Base-by-base conservation (phyloP, 2,329 filamentous ascomycete genomes). In the Lachnellula willkommii region DNA sequence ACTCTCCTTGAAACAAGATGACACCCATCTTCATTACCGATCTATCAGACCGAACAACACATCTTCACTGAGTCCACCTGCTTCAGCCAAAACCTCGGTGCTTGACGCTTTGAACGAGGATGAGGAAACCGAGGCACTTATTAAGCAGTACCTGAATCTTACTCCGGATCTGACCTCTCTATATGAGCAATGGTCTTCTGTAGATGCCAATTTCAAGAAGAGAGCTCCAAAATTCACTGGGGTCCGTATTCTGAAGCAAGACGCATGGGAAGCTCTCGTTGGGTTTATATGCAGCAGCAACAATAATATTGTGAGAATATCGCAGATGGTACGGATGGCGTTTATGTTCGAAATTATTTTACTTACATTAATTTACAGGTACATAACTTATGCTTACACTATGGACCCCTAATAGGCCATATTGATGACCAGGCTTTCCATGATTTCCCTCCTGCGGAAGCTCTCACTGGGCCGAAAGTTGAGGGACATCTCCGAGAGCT, bases 281-380 rank as follows among this genome's bases (percentile, higher is more conserved):
- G 87, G 88, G 55, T 99, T 99, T 72, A 99, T 99, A 61, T 99
- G 94, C 78, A 96, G 92, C 73, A 96, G 91, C 73, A 99, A 99
- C 74, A 99, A 99, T 74, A 96, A 99, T 70, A 99, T 99, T 58
- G 81, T 86, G 2, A 84, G 94, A 40, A 99, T 99, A 70, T 93
- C 89, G 5, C 89, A 95, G 72, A 99, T 99, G 94, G 91, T 88
- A 66, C 60, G 68, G 9, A 32, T 32, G 9, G 28, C 14, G 17
- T 40, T 43, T 20, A 17, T 5, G 26, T 32, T 11, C 36, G 17
- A 28, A 28, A 17, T 20, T 20, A 22, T n/a, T 37, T 50, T 40
- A 42, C 28, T 52, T 28, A 54, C 35, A 20, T 28, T 45, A 26
- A 40, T 14, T 35, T 32, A 48, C 54, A 86, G 83, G 82, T 93